Evolutionary conservation across 108 stramenopile species (phyloP).

Genomic region (Conticribra guillardii): DNA sequence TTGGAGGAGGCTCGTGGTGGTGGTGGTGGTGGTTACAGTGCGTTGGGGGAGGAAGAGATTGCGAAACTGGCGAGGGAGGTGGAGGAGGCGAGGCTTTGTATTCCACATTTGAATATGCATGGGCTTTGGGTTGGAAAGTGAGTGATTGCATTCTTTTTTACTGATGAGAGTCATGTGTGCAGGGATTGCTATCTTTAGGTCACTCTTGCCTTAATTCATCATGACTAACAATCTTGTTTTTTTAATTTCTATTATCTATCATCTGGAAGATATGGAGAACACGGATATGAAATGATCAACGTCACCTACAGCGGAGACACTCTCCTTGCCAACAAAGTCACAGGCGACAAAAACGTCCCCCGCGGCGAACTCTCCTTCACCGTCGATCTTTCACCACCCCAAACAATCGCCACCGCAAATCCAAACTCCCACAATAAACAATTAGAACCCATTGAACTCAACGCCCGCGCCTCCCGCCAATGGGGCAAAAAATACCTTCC

Average conservation of each 20-base stretch:
- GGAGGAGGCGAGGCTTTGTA: constrained; percentile 46
- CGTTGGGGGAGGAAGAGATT: constrained; percentile 13
- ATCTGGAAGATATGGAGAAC: constrained; percentile 53
- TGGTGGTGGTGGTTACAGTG: constrained; percentile 7
- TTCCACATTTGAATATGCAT: constrained; percentile 79
- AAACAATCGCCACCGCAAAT: too few relatives aligned
- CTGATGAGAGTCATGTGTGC: not conserved
- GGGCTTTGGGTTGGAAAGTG: constrained; percentile 83
- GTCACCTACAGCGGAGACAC: constrained; percentile 71
- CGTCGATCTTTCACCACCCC: constrained; percentile 61
- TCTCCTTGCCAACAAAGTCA: constrained; percentile 76
- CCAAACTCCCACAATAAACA: not conserved
- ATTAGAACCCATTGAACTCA: constrained; percentile 73
- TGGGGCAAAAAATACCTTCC: constrained; percentile 74
- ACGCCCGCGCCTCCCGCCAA: constrained; percentile 58
- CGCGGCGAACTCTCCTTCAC: constrained; percentile 69
- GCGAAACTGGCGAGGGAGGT: constrained; percentile 42
- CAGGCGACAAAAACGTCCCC: constrained; percentile 76
- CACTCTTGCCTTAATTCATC: not conserved
- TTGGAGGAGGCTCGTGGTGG: constrained; percentile 43
- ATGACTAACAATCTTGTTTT: too few relatives aligned
- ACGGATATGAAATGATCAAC: constrained; percentile 88
- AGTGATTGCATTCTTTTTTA: constrained; percentile 6
- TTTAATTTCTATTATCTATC: too few relatives aligned
- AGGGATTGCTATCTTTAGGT: not conserved